Base-by-base conservation (phyloP, 2,329 filamentous ascomycete species). In the Ustilaginoidea virens region DNA sequence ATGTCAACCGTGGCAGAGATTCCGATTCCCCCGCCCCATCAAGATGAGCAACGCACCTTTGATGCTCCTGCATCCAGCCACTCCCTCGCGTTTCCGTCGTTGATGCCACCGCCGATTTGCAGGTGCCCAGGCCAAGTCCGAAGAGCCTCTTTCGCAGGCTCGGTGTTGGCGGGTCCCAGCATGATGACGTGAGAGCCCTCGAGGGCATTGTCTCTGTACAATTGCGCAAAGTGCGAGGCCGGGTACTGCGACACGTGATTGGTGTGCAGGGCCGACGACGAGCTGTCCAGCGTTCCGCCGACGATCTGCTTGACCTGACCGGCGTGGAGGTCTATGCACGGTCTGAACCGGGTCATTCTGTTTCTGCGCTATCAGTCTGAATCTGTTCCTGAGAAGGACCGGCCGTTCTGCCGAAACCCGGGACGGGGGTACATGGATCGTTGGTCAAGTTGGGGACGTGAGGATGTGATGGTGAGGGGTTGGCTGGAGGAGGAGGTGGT, bases 271-370 rank as follows among this genome's bases (percentile, higher is more conserved):
- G 69, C 63, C 5, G 64, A 52, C 2, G 69, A 69, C 7, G 65
- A 52, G 48, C 69, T 69, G 56, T 79, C 78, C 36, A 98, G 69
- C 2, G 90, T 96, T 34, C 90, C 87, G 42, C 90, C 90, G 23
- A 98, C 86, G 43, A 98, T 98, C 55, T 98, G 90, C 62, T 98
- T 98, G 34, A 98, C 90, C 49, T 87, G 78, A 10, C 90, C 90
- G n/a, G 86, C 78, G 54, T 98, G 90, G 30, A 98, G 70, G 58
- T 98, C 90, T 54, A 98, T 96, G 49, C 90, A 98, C 13, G 90
- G 90, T 22, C 90, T 69, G 49, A 98, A 98, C 42, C 77, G 74
- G 3, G 90, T 96, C 90, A 98, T 93, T 35, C 33, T 45, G 25
- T n/a, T n/a, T n/a, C n/a, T n/a, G n/a, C n/a, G n/a, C n/a, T n/a